These are phyloP conservation scores for Penicillium ucsense DNA, from an alignment of 495 filamentous ascomycete species.

Conservation along the genomic window DNA sequence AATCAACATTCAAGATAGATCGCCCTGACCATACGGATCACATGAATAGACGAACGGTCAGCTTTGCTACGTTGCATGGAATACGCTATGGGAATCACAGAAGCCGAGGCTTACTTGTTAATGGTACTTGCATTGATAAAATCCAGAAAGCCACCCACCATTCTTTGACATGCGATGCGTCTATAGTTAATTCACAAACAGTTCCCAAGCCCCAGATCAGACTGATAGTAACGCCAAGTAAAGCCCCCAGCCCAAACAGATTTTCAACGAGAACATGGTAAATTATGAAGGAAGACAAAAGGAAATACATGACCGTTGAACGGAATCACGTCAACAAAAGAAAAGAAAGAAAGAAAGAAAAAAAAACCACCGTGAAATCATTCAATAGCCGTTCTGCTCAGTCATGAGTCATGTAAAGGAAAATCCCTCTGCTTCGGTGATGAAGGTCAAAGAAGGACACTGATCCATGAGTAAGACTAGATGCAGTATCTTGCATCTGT, in stretches of 20 bases:
- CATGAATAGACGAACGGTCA: too few species aligned
- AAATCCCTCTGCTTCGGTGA: slow-evolving; percentile 1
- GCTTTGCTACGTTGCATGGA: too few species aligned
- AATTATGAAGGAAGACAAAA: not conserved
- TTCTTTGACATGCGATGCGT: slow-evolving; percentile 4
- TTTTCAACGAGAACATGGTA: not conserved
- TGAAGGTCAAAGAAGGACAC: not conserved
- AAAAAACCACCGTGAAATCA: not conserved
- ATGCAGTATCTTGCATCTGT: too few species aligned
- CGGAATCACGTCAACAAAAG: not conserved
- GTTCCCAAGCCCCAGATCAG: not conserved
- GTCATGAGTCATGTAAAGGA: too few species aligned
- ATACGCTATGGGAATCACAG: too few species aligned
- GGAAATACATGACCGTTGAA: not conserved
- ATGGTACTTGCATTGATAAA: not conserved
- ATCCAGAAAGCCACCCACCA: slow-evolving; percentile 3
- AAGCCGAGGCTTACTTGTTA: not conserved
- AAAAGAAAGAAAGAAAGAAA: not conserved
- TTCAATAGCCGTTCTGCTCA: not conserved
- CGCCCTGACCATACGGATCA: too few species aligned
- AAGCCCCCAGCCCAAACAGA: not conserved
- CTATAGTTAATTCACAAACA: not conserved
- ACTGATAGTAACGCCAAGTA: not conserved
- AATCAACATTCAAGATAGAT: too few species aligned
- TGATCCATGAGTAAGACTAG: too few species aligned